Conservation (phyloP, 2,329 filamentous ascomycete genomes). For the Penicillium fuscoglaucum region DNA sequence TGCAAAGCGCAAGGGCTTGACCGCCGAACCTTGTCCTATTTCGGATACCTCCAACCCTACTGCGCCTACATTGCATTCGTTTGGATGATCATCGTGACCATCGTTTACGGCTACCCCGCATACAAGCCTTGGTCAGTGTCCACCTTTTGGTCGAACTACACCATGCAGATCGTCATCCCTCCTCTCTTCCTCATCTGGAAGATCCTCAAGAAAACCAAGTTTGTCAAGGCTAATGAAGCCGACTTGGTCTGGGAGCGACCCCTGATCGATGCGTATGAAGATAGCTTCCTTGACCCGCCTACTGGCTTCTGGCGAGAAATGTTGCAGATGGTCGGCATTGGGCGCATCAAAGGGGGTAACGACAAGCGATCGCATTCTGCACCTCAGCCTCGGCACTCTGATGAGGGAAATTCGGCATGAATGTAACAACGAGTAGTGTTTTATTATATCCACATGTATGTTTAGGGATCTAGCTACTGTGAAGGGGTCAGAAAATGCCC, state of each 20-base stretch:
- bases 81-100: conserved; percentile 28
- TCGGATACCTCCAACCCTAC: conserved; percentile 60
- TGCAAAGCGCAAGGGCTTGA: conserved; percentile 53
- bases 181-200: conserved; percentile 64
- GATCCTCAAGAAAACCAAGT: conserved; percentile 59
- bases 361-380: conserved; percentile 9
- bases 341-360: conserved; percentile 20
- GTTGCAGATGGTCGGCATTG: conserved; percentile 44
- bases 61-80: conserved; percentile 40
- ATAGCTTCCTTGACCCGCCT: conserved; percentile 50
- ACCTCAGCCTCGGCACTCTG: neutral
- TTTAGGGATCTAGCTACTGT: neutral
- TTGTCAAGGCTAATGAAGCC: conserved; percentile 55
- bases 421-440: neutral
- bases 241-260: conserved; percentile 64
- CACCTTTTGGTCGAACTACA: conserved; percentile 55
- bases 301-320: conserved; percentile 60
- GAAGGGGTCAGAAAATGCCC: neutral
- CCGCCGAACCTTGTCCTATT: conserved; percentile 58
- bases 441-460: neutral
- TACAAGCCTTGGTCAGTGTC: conserved; percentile 50
- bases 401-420: neutral
- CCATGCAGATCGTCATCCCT: conserved; percentile 57
- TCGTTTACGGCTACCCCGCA: conserved; percentile 57
- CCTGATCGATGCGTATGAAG: conserved; percentile 59